Base-by-base conservation (phyloP, 23 red algal genomes). In the Cyanidioschyzon merolae region DNA sequence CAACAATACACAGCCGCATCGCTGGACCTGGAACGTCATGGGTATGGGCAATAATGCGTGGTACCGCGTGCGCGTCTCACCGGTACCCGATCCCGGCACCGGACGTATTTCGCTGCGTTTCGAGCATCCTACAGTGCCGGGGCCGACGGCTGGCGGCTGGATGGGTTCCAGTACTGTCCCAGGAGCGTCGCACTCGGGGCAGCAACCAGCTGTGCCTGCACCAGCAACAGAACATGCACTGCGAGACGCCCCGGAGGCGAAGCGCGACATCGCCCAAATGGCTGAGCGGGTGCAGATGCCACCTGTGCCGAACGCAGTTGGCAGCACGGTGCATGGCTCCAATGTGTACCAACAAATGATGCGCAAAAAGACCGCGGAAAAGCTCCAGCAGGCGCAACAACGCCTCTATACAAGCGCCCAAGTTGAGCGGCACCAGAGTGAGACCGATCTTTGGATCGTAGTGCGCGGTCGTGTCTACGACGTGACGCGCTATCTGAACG, bases 21-120 rank as follows among this genome's bases (percentile, higher is more conserved):
- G 79, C 38, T 84, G 89, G 68, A 92, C 86, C 36, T 98, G 94
- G 94, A 98, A 98, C 58, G 50, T 98, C 0, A 88, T 91, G 82
- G 94, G 94, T 41, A 92, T 98, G 85, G 89, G 89, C 24, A 98
- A 98, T 76, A 98, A 98, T 75, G 87, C 83, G 45, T 84, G 90
- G 76, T 95, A 89, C 78, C 85, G 82, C 1, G 90, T 95, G 34
- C 88, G 85, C 58, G 80, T 95, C 32, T 71, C 74, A 15, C 90
- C 90, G 0, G 32, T 35, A 32, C 63, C 21, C 29, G 75, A 86
- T 31, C 76, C 79, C 27, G 68, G 34, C 18, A 40, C 71, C 34
- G 83, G 83, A 0, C 58, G 38, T 27, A 89, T 95, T 86, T 80
- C 58, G 1, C 83, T 95, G 0, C 83, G 85, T 38, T 95, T 95